A percentile compares a stretch with the other conserved stretches of the same genome.
These are phyloP conservation scores for Carpinus fangiana DNA, from an alignment of 306 rosid genomes.

Conservation along the genomic window DNA sequence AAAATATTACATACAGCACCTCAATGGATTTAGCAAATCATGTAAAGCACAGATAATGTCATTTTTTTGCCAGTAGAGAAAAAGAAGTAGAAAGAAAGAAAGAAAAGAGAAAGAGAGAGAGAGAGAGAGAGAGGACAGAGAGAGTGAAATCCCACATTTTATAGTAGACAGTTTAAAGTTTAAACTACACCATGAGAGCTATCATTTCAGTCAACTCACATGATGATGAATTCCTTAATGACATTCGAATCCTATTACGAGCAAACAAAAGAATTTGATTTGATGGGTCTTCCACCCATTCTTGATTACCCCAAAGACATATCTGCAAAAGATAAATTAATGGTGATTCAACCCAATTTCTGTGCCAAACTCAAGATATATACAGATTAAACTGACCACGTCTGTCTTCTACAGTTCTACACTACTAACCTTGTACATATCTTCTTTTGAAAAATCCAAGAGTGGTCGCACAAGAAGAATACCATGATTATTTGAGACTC, in stretches of 20 bases:
- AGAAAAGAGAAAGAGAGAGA: background rate
- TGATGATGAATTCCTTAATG: conserved; percentile 52
- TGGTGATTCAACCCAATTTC: conserved; percentile 9
- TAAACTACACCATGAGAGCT: background rate
- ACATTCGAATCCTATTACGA: conserved; percentile 82
- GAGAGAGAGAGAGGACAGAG: no score
- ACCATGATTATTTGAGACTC: conserved; percentile 44
- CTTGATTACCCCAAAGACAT: conserved; percentile 61
- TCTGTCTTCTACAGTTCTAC: conserved; percentile 2
- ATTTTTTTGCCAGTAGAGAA: conserved; percentile 2
- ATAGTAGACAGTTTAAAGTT: conserved; percentile 13
- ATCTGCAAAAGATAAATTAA: conserved; percentile 48
- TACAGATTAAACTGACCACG: background rate
- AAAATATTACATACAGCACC: background rate
- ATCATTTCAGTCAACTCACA: conserved; percentile 45
- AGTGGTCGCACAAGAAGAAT: conserved; percentile 88
- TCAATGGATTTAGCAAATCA: background rate
- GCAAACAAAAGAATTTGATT: conserved; percentile 70
- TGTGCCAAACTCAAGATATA: conserved; percentile 3
- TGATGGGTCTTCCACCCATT: conserved; percentile 96
- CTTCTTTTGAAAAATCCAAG: conserved; percentile 78
- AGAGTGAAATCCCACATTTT: background rate
- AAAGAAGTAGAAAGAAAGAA: background rate
- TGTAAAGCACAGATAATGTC: conserved; percentile 11
- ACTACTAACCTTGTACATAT: conserved; percentile 71